A percentile compares a stretch with the other conserved stretches of the same genome.
These are phyloP conservation scores for Penicillium cataractarum DNA, from an alignment of 495 filamentous ascomycete genomes.

Conservation along the genomic window DNA sequence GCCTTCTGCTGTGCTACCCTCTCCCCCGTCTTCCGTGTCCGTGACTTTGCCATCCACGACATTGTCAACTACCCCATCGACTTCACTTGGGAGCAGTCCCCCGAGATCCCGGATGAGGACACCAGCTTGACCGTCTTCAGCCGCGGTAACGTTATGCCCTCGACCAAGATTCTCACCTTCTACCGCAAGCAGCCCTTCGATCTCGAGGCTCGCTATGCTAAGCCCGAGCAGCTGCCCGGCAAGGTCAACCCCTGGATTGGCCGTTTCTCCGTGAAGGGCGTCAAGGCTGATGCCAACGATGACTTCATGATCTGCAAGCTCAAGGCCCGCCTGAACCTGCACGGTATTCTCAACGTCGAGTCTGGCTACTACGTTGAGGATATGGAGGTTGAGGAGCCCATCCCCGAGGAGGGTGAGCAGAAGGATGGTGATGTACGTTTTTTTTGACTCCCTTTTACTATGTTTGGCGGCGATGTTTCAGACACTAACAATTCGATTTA, in stretches of 20 bases:
- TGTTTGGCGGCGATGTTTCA: not conserved
- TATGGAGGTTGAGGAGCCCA: slow-evolving; percentile 93
- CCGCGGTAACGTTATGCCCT: slow-evolving; percentile 96
- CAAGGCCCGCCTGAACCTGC: slow-evolving; percentile 95
- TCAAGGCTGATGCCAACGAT: slow-evolving; percentile 81
- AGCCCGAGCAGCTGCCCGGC: slow-evolving; percentile 86
- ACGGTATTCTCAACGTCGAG: slow-evolving; percentile 96
- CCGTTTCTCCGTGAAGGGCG: slow-evolving; percentile 89
- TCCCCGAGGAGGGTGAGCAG: slow-evolving; percentile 63
- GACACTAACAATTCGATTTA: not conserved
- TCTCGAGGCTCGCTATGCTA: slow-evolving; percentile 89
- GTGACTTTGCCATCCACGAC: slow-evolving; percentile 96
- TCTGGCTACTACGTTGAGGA: slow-evolving; percentile 98
- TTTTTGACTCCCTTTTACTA: not conserved
- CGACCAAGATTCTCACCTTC: slow-evolving; percentile 99
- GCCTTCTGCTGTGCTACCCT: slow-evolving; percentile 98
- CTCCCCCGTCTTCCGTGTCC: slow-evolving; percentile 96
- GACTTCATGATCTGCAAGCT: slow-evolving; percentile 99
- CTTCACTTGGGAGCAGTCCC: slow-evolving; percentile 98
- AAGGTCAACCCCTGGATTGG: slow-evolving; percentile 95
- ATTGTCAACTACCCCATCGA: slow-evolving; percentile 98
- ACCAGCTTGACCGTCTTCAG: slow-evolving; percentile 97
- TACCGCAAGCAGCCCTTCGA: slow-evolving; percentile 98
- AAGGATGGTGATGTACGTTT: slow-evolving; percentile 74
- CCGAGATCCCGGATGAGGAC: slow-evolving; percentile 98